Base-by-base conservation (phyloP, 345 rosid genomes). In the Gossypium australe region DNA sequence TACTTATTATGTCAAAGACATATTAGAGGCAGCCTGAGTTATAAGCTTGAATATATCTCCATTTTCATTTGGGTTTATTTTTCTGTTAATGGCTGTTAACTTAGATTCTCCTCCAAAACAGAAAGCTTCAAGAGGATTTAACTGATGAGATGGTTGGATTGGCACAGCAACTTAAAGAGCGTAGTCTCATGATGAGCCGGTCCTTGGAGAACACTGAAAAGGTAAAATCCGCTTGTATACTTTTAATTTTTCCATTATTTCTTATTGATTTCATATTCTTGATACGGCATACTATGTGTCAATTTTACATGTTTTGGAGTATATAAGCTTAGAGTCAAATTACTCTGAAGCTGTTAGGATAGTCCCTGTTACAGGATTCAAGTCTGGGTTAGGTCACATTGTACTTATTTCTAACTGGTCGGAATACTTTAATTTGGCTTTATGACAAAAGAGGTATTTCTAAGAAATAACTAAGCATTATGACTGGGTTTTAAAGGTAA, bases 141-240 rank as follows among this genome's bases (percentile, higher is more conserved):
- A 91, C 96, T 0, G 97, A 91, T 86, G 99, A 93, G 82, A 95
- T 95, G 98, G 99, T 93, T 41, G 96, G 79, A 63, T 86, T 95
- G 82, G 99, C 98, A 11, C 80, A 75, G 59, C 91, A 95, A 80
- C 96, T 93, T 38, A 93, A 93, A 82, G 99, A 91, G 87, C 82
- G 88, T 67, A 95, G 93, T 84, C 93, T 89, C 55, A 68, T 88
- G 81, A 94, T 91, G 87, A 89, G 89, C 72, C 91, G 65, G 76
- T 92, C 98, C n/a, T 69, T 90, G 79, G 83, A 91, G 76, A 86
- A 85, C 76, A 91, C 99, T 56, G 98, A 91, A 70, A 91, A 90
- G 71, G 99, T 91, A 70, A 72, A 78, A 44, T 43, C 24, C 12
- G 16, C 58, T 29, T 51, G 6, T 52, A 29, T 11, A 51, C 45